Base-by-base conservation (phyloP, 2,329 filamentous ascomycete species). In the Lasiodiplodia sp. region DNA sequence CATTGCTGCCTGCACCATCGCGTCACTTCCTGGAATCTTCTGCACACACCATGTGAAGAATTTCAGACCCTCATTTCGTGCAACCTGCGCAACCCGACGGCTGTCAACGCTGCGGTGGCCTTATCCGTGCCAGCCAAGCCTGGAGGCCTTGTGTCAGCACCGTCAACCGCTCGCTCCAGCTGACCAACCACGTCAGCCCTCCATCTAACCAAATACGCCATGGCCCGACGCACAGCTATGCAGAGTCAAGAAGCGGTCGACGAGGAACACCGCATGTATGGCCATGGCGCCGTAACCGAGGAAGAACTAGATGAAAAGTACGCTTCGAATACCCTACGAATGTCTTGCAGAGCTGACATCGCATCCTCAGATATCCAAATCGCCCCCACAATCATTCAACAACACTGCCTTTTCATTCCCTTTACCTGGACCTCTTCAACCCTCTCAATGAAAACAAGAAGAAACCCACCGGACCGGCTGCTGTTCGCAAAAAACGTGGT, bases 361-460 rank as follows among this genome's bases (percentile, higher is more conserved):
- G 25, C 56, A 34, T 21, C 12, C 11, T 28, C 53, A 93, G 91
- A 76, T 96, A 92, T 76, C 93, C 94, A 2, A 90, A 93, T 75
- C 88, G 94, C 3, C 96, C 96, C 3, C 87, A 84, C 71, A 99
- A 98, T 72, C 88, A 91, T 73, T 89, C 89, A 49, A 88, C 88
- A 70, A 97, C 95, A 0, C 83, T 96, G 11, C 88, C 89, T 5
- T 99, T 99, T 76, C 91, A 93, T 69, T 90, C 92, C 4, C 85
- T 99, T 0, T 93, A 91, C 77, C 83, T 86, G 18, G 85, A 86
- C 28, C 85, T 99, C 0, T 98, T 99, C 83, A 91, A 97, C 73
- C 94, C 94, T 2, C 80, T 91, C 11, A 86, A 86, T 69, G 91
- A 95, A 38, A 93, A 93, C 76, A 94, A 91, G 74, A 94, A 94